Evolutionary conservation across 176 grass and related monocot species (phyloP).

Genomic region (Oryza brachyantha): DNA sequence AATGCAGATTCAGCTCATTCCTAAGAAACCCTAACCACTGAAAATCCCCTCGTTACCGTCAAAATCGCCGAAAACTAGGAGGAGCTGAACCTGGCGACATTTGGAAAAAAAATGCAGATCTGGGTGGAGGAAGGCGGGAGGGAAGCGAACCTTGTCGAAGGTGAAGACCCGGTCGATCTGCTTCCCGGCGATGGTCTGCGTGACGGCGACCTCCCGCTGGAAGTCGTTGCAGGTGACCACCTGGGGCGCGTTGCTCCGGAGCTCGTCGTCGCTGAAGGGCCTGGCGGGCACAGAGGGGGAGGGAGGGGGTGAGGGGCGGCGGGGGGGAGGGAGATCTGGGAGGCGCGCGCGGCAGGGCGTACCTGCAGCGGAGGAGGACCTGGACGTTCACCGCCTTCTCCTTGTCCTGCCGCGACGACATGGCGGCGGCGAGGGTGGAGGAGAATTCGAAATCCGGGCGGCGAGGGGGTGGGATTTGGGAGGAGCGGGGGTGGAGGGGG

Average conservation of each 20-base stretch:
- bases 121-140: neutral
- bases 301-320: neutral
- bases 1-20: neutral
- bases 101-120: no score
- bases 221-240: conserved; percentile 91
- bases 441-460: conserved; percentile 20
- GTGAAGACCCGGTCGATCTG: conserved; percentile 89
- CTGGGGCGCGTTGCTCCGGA: conserved; percentile 85
- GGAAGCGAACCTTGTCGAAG: conserved; percentile 73
- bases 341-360: neutral
- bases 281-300: conserved; percentile 9
- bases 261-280: conserved; percentile 86
- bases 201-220: conserved; percentile 87
- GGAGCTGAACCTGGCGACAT: neutral
- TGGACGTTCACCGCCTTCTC: conserved; percentile 98
- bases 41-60: neutral
- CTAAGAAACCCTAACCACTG: neutral
- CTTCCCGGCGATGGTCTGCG: conserved; percentile 85
- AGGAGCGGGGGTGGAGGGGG: neutral
- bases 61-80: neutral
- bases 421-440: conserved; percentile 32
- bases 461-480: neutral
- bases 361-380: conserved; percentile 97
- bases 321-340: neutral
- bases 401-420: conserved; percentile 93